Evolutionary conservation across 2,329 filamentous ascomycete species (phyloP), one percentile per base, ranked within the genome.

Genomic region (Pyrenochaeta sp.): DNA sequence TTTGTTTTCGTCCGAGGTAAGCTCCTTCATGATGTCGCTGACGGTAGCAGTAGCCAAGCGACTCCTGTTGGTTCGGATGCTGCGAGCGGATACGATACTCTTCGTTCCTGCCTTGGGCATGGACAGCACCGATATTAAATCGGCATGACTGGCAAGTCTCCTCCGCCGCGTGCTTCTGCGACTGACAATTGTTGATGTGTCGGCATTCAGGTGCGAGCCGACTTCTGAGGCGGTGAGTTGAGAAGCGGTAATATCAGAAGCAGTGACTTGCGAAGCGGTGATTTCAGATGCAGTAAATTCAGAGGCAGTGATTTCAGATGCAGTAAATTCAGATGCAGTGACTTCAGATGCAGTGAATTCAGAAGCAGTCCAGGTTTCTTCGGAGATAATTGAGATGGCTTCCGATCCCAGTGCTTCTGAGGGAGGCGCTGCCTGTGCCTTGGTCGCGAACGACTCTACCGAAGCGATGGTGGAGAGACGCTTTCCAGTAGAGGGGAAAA

Each of bases 111-210:
- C 83, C 45, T 75, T 78, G 41, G 89, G 87, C 53, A 91, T 78
- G 0, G 93, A 98, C 7, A 99, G 81, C 2, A 97, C 92, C 0
- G 95, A 98, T 33, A 99, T 91, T 20, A 99, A 82, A 74, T 99
- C 95, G 14, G 92, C 92, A 75, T 98, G 93, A 54, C 91, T 96
- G 3, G 93, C 97, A 33, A 97, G 83, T 54, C 90, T 87, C 58
- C 91, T 85, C 41, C 66, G 66, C 73, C 81, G 82, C 1, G 82
- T 76, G 46, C 57, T 78, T 82, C 63, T 81, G 79, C 72, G 68
- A 78, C 71, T 74, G 72, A 72, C 60, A 73, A 76, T 72, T 7
- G 68, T 73, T 12, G 70, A 66, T 7, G 72, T 71, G 33, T 76
- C 69, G 31, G 67, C 50, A 42, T 70, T 65, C 32, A 74, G 48